Base-by-base conservation (phyloP, 768 basidiomycete species). In the Lentinula boryana region DNA sequence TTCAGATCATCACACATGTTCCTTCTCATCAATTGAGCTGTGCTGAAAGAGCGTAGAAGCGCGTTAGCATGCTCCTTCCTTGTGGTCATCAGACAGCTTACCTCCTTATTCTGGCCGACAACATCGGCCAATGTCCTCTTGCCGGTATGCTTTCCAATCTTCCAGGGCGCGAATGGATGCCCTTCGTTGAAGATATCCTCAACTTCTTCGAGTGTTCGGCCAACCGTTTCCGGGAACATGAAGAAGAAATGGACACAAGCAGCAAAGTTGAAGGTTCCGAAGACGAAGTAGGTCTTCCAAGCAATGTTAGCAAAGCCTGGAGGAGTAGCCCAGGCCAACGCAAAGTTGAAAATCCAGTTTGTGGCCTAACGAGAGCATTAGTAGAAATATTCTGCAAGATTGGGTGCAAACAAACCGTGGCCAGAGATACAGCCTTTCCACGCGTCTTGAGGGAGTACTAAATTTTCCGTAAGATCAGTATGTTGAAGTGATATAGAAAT, bases 151-250 rank as follows among this genome's bases (percentile, higher is more conserved):
- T 80, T 78, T 41, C 78, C 76, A 63, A 89, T 80, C 62, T 79
- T 80, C 89, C 90, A 91, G 5, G 90, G 88, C 16, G 84, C 77
- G 73, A 87, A 91, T 35, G 72, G 68, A 65, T 91, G 83, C 0
- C 87, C 88, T 65, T 85, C 82, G 5, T 76, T 73, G 76, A 92
- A 91, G 64, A 91, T 82, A 5, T 86, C 89, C 68, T 92, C 90
- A 44, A 91, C 80, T 71, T 92, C 89, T 71, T 92, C 90, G 8
- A 92, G 80, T 2, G 86, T 82, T 0, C 87, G 79, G 4, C 84
- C 84, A 13, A 84, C 84, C 2, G 88, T 89, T 72, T 91, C 90
- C 12, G 89, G 90, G 79, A 83, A 91, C 80, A 87, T 86, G 80
- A 91, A 90, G 67, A 87, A 75, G 62, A 91, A 76, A 65, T 90